Evolutionary conservation across 495 filamentous ascomycete genomes (phyloP).

Genomic region (Penicillium pancosmium): DNA sequence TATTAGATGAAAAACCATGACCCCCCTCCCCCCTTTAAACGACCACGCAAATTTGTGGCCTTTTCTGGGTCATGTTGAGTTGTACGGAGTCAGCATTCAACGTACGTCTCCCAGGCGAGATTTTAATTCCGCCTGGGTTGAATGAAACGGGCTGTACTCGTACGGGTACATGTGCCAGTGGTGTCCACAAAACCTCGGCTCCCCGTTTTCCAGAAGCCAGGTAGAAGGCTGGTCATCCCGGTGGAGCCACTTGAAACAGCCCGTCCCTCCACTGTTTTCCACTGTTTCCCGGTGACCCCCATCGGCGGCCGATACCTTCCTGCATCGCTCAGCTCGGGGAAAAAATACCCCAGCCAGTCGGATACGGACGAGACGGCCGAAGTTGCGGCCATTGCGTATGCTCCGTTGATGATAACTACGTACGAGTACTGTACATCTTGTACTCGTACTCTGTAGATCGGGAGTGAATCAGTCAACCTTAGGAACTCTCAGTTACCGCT

Average conservation of each 20-base stretch:
- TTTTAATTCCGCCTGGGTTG: slow-evolving; percentile 14
- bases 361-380: slow-evolving; percentile 4
- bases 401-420: not conserved
- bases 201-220: slow-evolving; percentile 21
- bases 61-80: not conserved
- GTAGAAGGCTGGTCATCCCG: slow-evolving; percentile 16
- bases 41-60: too few relatives aligned
- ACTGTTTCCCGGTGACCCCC: slow-evolving; percentile 7
- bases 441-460: slow-evolving; percentile 2
- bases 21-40: too few relatives aligned
- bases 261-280: slow-evolving; percentile 15
- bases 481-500: not conserved
- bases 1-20: too few relatives aligned
- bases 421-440: not conserved
- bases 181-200: slow-evolving; percentile 20
- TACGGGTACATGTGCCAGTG: not conserved
- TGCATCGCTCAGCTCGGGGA: not conserved
- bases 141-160: not conserved
- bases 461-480: not conserved
- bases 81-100: not conserved
- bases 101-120: not conserved
- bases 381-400: not conserved
- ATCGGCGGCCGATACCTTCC: not conserved
- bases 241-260: slow-evolving; percentile 26
- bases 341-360: slow-evolving; percentile 1